A percentile compares a stretch with the other conserved stretches of the same genome.
Conservation (phyloP, 2,329 filamentous ascomycete species). For the Parascedosporium putredinis region DNA sequence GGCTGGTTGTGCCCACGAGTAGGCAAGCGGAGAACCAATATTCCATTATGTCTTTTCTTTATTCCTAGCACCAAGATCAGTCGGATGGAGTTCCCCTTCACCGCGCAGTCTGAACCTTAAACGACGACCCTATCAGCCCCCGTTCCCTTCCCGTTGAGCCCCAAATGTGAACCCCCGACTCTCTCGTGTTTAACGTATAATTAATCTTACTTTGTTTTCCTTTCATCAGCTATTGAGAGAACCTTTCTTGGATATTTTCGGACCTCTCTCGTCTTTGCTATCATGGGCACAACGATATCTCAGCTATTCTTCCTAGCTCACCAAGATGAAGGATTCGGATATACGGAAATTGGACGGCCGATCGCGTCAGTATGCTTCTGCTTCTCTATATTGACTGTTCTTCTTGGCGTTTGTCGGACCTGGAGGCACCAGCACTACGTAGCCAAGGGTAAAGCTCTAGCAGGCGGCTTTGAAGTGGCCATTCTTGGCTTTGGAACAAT, state of each 20-base stretch:
- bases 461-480: conserved; percentile 16
- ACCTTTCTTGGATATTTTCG: conserved; percentile 66
- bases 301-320: conserved; percentile 52
- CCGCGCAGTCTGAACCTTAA: no score
- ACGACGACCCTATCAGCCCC: no score
- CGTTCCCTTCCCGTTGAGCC: no score
- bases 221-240: conserved; percentile 54
- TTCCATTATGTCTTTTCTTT: no score
- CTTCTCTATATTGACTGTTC: conserved; percentile 25
- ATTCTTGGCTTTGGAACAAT: conserved; percentile 5
- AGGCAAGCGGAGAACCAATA: no score
- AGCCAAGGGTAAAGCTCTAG: conserved; percentile 19
- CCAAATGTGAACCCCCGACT: no score
- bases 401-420: conserved; percentile 20
- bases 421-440: conserved; percentile 23
- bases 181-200: not conserved
- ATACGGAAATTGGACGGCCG: conserved; percentile 49
- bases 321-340: conserved; percentile 37
- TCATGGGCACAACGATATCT: conserved; percentile 53
- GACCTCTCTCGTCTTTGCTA: conserved; percentile 58
- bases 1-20: no score
- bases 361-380: conserved; percentile 33
- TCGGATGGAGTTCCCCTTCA: no score
- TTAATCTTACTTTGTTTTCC: not conserved
- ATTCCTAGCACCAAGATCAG: no score